A percentile compares a stretch with the other conserved stretches of the same genome.
Evolutionary conservation across 441 rosid species (phyloP).

Genomic region (Corymbia citriodora): DNA sequence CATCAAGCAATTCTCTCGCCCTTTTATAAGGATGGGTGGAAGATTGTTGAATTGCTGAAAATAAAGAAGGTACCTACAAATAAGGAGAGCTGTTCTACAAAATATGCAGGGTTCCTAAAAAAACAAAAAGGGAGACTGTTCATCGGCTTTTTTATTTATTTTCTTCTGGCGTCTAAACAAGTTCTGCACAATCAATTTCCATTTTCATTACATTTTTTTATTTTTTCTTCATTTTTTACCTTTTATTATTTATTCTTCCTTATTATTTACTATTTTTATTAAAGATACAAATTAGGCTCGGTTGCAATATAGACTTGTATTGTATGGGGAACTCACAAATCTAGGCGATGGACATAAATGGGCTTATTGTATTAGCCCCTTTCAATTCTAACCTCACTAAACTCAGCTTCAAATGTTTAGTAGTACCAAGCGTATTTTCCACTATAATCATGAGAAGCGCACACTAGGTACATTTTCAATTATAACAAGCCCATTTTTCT

Average conservation of each 20-base stretch:
- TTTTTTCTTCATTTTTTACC: no score
- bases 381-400: background rate
- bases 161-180: background rate
- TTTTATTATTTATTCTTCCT: no score
- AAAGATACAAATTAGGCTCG: background rate
- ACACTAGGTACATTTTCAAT: background rate
- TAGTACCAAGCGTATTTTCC: background rate
- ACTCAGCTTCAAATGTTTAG: background rate
- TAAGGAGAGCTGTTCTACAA: background rate
- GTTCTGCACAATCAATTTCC: background rate
- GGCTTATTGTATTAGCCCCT: background rate
- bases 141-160: background rate
- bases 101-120: background rate
- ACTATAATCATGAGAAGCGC: background rate
- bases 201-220: background rate
- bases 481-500: background rate
- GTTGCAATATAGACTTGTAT: no score
- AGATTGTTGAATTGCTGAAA: background rate
- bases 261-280: no score
- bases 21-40: background rate
- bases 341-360: background rate
- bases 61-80: background rate
- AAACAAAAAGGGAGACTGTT: background rate
- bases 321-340: no score
- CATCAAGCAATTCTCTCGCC: background rate